Conservation (phyloP, 2,329 filamentous ascomycete species). For the Colletotrichum chlorophyti region DNA sequence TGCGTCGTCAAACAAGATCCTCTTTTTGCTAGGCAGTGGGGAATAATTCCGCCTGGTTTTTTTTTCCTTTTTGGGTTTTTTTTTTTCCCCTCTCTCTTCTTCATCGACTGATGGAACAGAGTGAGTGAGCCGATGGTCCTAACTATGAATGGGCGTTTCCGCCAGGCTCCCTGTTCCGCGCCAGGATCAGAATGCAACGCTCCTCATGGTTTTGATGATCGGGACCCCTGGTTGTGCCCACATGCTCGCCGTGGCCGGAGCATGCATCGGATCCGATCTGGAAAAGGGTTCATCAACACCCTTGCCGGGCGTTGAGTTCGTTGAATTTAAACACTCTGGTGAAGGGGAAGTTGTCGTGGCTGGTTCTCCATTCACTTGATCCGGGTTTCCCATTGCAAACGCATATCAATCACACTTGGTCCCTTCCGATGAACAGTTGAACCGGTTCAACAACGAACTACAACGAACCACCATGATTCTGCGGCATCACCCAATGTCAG, state of each 20-base stretch:
- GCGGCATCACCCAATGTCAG: not conserved
- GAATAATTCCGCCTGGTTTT: not conserved
- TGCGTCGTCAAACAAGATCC: conserved; percentile 10
- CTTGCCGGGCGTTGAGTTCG: too few relatives aligned
- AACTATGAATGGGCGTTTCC: not conserved
- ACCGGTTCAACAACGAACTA: too few relatives aligned
- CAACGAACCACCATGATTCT: too few relatives aligned
- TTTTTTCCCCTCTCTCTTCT: not conserved
- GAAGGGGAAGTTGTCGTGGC: too few relatives aligned
- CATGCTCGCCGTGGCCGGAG: not conserved
- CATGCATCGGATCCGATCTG: conserved; percentile 9
- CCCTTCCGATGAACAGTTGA: too few relatives aligned
- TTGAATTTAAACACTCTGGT: too few relatives aligned
- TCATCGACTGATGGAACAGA: conserved; percentile 10
- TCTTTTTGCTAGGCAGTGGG: conserved; percentile 8
- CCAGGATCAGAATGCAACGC: not conserved
- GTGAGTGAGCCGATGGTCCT: conserved; percentile 18
- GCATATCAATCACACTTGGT: too few relatives aligned
- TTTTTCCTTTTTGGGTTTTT: not conserved
- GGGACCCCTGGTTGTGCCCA: conserved; percentile 13
- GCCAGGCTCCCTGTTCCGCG: conserved; percentile 5
- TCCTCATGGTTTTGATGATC: not conserved
- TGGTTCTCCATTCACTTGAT: too few relatives aligned
- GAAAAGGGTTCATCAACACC: too few relatives aligned
- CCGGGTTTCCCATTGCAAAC: too few relatives aligned